phyloP scores from a whole-genome alignment of 805 yeast species.

The Candida easanensis region DNA sequence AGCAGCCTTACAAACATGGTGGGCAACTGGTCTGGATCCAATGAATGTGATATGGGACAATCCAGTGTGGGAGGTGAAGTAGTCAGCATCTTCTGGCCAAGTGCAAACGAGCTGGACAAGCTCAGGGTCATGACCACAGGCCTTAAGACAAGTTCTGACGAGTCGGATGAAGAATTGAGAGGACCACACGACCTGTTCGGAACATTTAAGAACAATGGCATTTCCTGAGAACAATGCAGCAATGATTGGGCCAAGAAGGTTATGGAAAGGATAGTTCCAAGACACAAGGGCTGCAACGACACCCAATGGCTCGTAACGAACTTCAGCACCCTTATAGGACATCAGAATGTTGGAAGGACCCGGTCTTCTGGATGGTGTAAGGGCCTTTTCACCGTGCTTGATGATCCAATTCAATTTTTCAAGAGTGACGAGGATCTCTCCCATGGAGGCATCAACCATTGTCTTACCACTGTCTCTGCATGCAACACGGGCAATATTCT shows the following conservation, averaged over 20 bases:
- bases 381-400: conserved; percentile 71
- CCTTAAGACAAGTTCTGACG: conserved; percentile 66
- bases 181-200: conserved; percentile 96
- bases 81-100: conserved; percentile 85
- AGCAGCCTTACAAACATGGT: conserved; percentile 79
- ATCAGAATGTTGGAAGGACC: conserved; percentile 85
- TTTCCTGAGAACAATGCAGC: conserved; percentile 91
- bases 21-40: conserved; percentile 95
- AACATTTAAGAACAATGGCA: conserved; percentile 87
- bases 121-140: conserved; percentile 75
- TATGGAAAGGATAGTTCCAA: conserved; percentile 98
- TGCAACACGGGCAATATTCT: conserved; percentile 83
- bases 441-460: conserved; percentile 93
- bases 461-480: conserved; percentile 97
- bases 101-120: conserved; percentile 86
- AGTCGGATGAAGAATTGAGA: conserved; percentile 73
- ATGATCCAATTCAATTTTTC: conserved; percentile 92
- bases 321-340: conserved; percentile 90
- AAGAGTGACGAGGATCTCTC: conserved; percentile 91
- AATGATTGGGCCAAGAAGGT: conserved; percentile 86
- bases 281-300: conserved; percentile 88
- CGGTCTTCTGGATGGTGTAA: conserved; percentile 65
- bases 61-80: conserved; percentile 79
- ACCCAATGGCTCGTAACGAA: conserved; percentile 86
- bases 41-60: conserved; percentile 89